Evolutionary conservation across 2,329 filamentous ascomycete genomes (phyloP).

Genomic region (Fusarium chlamydosporum): DNA sequence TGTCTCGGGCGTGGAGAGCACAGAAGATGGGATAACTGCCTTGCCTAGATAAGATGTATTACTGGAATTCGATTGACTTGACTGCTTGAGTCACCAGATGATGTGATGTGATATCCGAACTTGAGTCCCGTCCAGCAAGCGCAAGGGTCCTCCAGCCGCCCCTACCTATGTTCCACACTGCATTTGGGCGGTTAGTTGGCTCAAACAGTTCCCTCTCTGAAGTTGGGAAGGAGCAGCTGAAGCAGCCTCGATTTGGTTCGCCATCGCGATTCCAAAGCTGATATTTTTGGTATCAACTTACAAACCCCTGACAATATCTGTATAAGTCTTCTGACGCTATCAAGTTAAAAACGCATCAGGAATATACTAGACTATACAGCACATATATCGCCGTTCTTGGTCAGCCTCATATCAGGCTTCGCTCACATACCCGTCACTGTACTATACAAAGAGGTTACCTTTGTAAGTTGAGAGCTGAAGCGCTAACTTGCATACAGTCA

Average conservation of each 20-base stretch:
- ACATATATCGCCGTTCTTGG: neutral
- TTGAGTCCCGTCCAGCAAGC: slow-evolving; percentile 13
- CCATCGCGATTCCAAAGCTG: neutral
- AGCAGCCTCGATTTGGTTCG: slow-evolving; percentile 5
- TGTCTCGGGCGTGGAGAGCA: neutral
- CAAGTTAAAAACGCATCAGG: neutral
- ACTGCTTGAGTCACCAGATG: neutral
- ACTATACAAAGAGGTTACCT: no score
- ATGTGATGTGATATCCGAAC: neutral
- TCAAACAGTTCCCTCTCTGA: neutral
- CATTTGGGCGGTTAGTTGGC: slow-evolving; percentile 22
- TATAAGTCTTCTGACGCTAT: neutral
- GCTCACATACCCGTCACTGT: neutral
- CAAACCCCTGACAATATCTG: neutral
- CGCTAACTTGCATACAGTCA: no score
- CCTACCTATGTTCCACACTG: slow-evolving; percentile 35
- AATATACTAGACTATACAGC: neutral
- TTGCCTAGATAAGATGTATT: neutral
- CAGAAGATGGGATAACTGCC: no score
- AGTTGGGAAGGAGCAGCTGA: slow-evolving; percentile 18
- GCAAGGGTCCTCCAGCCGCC: slow-evolving; percentile 7
- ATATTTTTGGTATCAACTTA: neutral
- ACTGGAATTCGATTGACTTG: neutral
- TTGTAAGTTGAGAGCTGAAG: no score
- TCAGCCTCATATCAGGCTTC: slow-evolving; percentile 8